Evolutionary conservation across 1,284 basidiomycete species (phyloP).

Genomic region (Moesziomyces parantarcticus): DNA sequence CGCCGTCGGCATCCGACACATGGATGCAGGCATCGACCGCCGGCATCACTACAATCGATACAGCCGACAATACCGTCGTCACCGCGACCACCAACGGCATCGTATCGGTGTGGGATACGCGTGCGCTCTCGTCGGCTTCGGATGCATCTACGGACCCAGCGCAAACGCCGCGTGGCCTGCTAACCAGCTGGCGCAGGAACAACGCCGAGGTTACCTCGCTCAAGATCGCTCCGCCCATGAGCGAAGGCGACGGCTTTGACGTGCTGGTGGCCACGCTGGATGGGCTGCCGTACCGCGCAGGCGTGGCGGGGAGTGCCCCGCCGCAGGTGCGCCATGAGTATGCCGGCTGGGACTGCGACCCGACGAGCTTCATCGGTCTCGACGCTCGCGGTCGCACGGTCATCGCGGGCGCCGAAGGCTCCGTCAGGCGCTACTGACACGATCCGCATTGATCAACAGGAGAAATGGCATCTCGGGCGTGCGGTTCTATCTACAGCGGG

Average conservation of each 20-base stretch:
- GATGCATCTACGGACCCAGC: not conserved
- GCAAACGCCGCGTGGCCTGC: conserved; percentile 13
- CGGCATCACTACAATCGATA: conserved; percentile 47
- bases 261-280: conserved; percentile 53
- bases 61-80: conserved; percentile 71
- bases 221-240: conserved; percentile 1
- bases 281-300: conserved; percentile 51
- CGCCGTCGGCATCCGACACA: conserved; percentile 70
- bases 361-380: conserved; percentile 31
- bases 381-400: conserved; percentile 23
- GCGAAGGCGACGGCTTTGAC: not conserved
- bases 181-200: conserved; percentile 33
- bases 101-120: conserved; percentile 74
- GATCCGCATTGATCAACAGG: not conserved
- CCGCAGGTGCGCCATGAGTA: conserved; percentile 42
- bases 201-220: conserved; percentile 25
- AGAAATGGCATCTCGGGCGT: too few species aligned
- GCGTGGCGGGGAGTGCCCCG: not conserved
- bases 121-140: conserved; percentile 66
- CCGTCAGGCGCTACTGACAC: conserved; percentile 35
- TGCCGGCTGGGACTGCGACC: conserved; percentile 57
- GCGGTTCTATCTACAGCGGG: too few species aligned
- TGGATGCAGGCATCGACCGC: conserved; percentile 72
- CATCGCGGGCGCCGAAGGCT: conserved; percentile 48
- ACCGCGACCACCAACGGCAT: conserved; percentile 77